Percentiles rank a stretch among this genome's conserved stretches.
Evolutionary conservation across 495 filamentous ascomycete genomes (phyloP).

Genomic region (Daldinia concentrica): DNA sequence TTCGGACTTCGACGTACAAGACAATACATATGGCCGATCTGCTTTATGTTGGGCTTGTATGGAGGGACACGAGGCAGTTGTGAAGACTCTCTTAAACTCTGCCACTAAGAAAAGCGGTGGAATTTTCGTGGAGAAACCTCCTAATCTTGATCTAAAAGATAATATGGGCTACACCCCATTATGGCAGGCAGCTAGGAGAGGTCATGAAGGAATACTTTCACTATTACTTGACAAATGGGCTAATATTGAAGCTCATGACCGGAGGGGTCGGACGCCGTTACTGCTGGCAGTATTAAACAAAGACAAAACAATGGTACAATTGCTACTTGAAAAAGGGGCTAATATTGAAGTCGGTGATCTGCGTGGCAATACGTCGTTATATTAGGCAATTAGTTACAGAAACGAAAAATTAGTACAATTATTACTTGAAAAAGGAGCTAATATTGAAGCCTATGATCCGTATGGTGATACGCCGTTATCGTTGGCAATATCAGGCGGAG

Average conservation of each 20-base stretch:
- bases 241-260: too few relatives aligned
- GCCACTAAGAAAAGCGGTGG: neutral
- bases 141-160: neutral
- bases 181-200: neutral
- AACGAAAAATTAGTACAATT: too few relatives aligned
- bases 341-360: too few relatives aligned
- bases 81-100: neutral
- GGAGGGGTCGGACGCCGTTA: too few relatives aligned
- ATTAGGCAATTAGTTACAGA: too few relatives aligned
- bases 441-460: neutral
- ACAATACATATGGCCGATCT: neutral
- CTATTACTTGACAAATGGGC: neutral
- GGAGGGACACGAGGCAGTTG: neutral
- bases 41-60: neutral
- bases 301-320: too few relatives aligned
- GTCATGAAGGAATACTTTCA: neutral
- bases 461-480: neutral
- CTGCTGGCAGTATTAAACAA: too few relatives aligned
- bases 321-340: neutral
- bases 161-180: neutral
- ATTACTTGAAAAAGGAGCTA: neutral
- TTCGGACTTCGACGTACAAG: neutral
- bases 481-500: neutral
- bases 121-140: neutral
- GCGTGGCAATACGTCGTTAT: too few relatives aligned